Percentiles rank a stretch among this genome's conserved stretches.
Evolutionary conservation across 768 basidiomycete species (phyloP).

Genomic region (Macrolepiota fuliginosa): DNA sequence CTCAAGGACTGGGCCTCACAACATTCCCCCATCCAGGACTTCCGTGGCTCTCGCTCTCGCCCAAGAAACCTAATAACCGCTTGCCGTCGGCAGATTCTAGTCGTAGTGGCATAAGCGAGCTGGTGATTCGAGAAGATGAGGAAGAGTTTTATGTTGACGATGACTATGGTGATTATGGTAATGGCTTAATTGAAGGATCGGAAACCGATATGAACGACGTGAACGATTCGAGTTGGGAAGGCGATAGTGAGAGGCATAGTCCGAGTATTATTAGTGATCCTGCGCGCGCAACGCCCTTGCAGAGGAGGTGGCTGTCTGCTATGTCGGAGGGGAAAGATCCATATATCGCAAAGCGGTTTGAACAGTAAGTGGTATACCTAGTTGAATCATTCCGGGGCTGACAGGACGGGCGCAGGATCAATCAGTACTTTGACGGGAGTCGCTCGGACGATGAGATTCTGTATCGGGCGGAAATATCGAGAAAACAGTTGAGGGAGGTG

Average conservation of each 20-base stretch:
- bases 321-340: conserved; percentile 85
- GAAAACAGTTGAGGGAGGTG: conserved; percentile 81
- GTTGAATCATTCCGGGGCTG: not conserved
- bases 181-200: conserved; percentile 21
- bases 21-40: conserved; percentile 21
- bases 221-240: conserved; percentile 44
- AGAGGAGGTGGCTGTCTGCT: conserved; percentile 84
- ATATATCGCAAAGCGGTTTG: conserved; percentile 68
- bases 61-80: conserved; percentile 36
- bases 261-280: conserved; percentile 82
- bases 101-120: conserved; percentile 36
- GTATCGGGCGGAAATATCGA: conserved; percentile 81
- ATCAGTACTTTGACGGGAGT: conserved; percentile 92
- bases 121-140: conserved; percentile 33
- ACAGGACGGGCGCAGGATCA: conserved; percentile 53
- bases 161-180: conserved; percentile 22
- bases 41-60: conserved; percentile 54
- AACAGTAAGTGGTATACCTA: conserved; percentile 51
- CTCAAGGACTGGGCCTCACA: conserved; percentile 14
- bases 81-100: conserved; percentile 46
- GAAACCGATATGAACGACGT: conserved; percentile 35
- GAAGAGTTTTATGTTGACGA: conserved; percentile 28
- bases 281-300: conserved; percentile 71
- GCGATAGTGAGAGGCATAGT: conserved; percentile 42
- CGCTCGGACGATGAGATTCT: conserved; percentile 91